Base-by-base conservation (phyloP, 208 protist species). In the Acanthamoeba healyi region DNA sequence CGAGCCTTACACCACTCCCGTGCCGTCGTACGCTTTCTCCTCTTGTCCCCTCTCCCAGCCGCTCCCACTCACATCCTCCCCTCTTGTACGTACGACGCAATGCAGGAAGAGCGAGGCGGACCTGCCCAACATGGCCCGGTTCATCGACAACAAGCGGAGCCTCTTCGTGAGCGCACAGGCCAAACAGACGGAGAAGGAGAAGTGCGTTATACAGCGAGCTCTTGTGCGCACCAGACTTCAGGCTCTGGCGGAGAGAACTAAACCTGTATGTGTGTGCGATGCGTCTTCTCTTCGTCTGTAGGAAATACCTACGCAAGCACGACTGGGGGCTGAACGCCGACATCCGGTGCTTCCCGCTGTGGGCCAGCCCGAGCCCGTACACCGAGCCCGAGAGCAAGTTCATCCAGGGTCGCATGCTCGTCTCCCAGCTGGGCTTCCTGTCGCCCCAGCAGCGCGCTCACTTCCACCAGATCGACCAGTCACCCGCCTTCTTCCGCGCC, bases 391-490 rank as follows among this genome's bases (percentile, higher is more conserved):
- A 84, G 36, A 10, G 74, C 44, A 84, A 84, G 44, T 32, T 9
- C 74, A 84, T 84, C 24, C 74, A 84, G 15, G 49, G 82, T 67
- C 40, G 82, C 40, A 19, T 90, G 38, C 51, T 90, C 29, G 42
- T 90, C 15, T 90, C 82, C 17, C 40, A 65, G 49, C 49, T 90
- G 10, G 82, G 82, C 17, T 90, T 70, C 32, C 82, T 90, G 14
- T 58, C 82, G 26, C 40, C 51, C 49, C 40, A 90, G 32, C 10
- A 65, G 29, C 44, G 51, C 10, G 49, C 44, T 42, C 7, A 67
- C 82, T 67, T 90, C 51, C 38, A 49, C 49, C 82, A 70, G 38
- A 67, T 90, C 32, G 49, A 90, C 49, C 82, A 90, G 36, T 65
- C 82, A 9, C 49, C 82, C 6, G 44, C 40, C 29, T 90, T 90